Base-by-base conservation (phyloP, 2,329 filamentous ascomycete genomes). In the Ceratocystis smalleyi region DNA sequence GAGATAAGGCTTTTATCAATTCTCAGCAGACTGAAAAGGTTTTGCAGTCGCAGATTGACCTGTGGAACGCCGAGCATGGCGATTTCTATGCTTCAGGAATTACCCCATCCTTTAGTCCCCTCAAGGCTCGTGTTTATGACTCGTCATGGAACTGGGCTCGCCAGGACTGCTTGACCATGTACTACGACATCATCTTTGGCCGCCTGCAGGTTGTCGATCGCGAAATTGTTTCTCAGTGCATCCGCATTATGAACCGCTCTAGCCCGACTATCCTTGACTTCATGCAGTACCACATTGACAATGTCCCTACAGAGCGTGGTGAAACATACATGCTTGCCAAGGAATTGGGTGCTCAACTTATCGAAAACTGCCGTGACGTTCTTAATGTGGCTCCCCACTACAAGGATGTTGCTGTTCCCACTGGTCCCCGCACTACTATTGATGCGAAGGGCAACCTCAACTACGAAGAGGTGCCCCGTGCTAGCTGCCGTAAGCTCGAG, bases 261-360 rank as follows among this genome's bases (percentile, higher is more conserved):
- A 99, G 97, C 74, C 94, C 94, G 1, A 87, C 89, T 43, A 84
- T 99, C 1, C 83, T 99, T 66, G 92, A 99, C 70, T 99, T 96
- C 76, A 99, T 99, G 94, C 94, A 99, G 74, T 97, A 99, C 71
- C 94, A 99, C 77, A 99, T 99, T 72, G 94, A 99, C 72, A 94
- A 97, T 78, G 97, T 92, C 78, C 94, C 94, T 0, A 91, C 91
- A 0, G 91, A 99, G 72, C 87, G 92, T 61, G 94, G 94, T 66
- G 94, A 99, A 78, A 99, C 94, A 1, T 99, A 99, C 77, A 83
- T 94, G 77, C 85, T 99, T n/a, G 94, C 94, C 54, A 96, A 99
- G 78, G 86, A 94, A 75, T 87, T 99, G 27, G 92, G 90, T 43
- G 81, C 89, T 72, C 89, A 95, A 77, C 86, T 99, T 64, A 95